Conservation (phyloP, 495 filamentous ascomycete genomes). For the Podospora appendiculata region DNA sequence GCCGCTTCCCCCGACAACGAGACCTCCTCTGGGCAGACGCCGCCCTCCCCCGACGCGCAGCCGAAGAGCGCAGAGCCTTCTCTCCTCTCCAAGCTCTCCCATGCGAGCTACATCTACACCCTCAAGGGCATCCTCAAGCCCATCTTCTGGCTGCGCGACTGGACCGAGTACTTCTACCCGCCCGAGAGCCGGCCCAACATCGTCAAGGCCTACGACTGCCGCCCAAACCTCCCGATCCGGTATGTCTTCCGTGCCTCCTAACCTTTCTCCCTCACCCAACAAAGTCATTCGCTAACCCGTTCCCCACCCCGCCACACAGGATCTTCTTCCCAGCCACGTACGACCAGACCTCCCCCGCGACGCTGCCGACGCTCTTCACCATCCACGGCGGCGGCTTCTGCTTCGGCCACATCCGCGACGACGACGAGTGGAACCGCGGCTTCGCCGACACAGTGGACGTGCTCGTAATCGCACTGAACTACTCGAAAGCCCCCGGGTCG, state of each 20-base stretch:
- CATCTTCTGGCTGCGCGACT: conserved; percentile 11
- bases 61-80: conserved; percentile 1
- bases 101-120: conserved; percentile 13
- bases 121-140: conserved; percentile 6
- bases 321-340: conserved; percentile 27
- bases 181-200: conserved; percentile 11
- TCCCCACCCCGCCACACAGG: conserved; percentile 1
- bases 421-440: conserved; percentile 27
- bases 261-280: not conserved
- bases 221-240: conserved; percentile 25
- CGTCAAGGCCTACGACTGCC: conserved; percentile 25
- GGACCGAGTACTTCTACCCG: conserved; percentile 19
- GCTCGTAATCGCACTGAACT: conserved; percentile 26
- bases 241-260: conserved; percentile 5
- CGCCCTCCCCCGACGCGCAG: too few species aligned
- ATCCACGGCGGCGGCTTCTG: conserved; percentile 33
- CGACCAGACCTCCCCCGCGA: conserved; percentile 19
- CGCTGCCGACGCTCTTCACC: conserved; percentile 21
- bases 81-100: conserved; percentile 13
- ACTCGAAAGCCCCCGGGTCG: conserved; percentile 23
- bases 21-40: too few species aligned
- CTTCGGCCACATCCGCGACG: conserved; percentile 18
- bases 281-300: not conserved
- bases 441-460: conserved; percentile 21
- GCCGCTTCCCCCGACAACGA: too few species aligned